Conservation (phyloP, 2,329 filamentous ascomycete species). For the Aureobasidium uvarum region DNA sequence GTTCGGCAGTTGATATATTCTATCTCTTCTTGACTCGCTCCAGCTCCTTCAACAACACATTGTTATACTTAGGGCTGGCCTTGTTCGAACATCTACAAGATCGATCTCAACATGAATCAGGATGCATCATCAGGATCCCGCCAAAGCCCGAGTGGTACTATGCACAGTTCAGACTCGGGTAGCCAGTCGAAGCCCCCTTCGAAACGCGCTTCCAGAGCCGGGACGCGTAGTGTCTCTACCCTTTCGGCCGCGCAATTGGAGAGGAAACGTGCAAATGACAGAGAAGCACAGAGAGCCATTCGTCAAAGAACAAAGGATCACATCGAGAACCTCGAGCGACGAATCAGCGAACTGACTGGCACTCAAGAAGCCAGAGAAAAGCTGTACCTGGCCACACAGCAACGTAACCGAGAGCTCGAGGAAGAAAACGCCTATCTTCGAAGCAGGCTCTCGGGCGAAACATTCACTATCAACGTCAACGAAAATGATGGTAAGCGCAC, state of each 20-base stretch:
- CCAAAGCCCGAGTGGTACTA: slow-evolving; percentile 25
- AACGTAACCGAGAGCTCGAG: slow-evolving; percentile 55
- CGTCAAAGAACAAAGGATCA: slow-evolving; percentile 59
- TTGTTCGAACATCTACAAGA: neutral
- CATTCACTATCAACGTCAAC: slow-evolving; percentile 34
- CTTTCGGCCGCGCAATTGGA: slow-evolving; percentile 59
- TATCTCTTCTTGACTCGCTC: slow-evolving; percentile 14
- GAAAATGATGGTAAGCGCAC: slow-evolving; percentile 15
- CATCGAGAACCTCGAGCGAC: slow-evolving; percentile 57
- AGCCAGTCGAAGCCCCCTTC: slow-evolving; percentile 28
- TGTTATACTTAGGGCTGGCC: slow-evolving; percentile 11
- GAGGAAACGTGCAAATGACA: slow-evolving; percentile 59
- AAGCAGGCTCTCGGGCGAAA: slow-evolving; percentile 47
- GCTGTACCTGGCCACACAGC: slow-evolving; percentile 50
- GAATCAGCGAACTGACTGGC: slow-evolving; percentile 53
- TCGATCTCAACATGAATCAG: slow-evolving; percentile 29
- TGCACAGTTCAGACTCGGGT: slow-evolving; percentile 28
- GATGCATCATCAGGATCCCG: slow-evolving; percentile 28
- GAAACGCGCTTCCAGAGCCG: slow-evolving; percentile 54
- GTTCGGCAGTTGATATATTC: slow-evolving; percentile 19
- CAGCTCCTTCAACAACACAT: slow-evolving; percentile 7
- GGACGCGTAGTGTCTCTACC: slow-evolving; percentile 57
- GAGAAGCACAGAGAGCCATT: slow-evolving; percentile 60
- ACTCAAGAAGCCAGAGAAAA: slow-evolving; percentile 50
- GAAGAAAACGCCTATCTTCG: slow-evolving; percentile 55